Evolutionary conservation across 1,284 basidiomycete species (phyloP).

Genomic region (Stereum hirsutum): DNA sequence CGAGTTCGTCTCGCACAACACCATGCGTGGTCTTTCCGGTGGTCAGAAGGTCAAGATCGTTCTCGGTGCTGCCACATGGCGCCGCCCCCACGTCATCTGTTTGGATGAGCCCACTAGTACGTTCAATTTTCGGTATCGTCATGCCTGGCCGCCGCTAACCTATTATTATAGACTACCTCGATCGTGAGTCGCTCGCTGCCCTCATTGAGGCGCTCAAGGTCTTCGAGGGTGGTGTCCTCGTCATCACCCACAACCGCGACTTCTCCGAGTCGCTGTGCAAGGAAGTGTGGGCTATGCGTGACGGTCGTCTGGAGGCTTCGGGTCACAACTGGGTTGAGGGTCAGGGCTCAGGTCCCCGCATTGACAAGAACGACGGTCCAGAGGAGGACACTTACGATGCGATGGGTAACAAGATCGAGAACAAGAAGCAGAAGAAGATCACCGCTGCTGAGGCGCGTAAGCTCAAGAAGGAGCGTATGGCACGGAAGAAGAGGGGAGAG

Average conservation of each 20-base stretch:
- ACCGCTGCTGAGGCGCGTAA: conserved; percentile 78
- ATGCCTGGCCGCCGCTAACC: conserved; percentile 8
- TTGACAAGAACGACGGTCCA: conserved; percentile 83
- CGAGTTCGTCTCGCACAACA: conserved; percentile 96
- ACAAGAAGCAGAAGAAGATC: conserved; percentile 80
- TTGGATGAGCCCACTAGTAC: conserved; percentile 93
- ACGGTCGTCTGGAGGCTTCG: conserved; percentile 87
- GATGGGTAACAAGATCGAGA: conserved; percentile 92
- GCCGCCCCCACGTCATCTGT: conserved; percentile 95
- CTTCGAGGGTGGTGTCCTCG: conserved; percentile 94
- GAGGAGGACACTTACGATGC: conserved; percentile 90
- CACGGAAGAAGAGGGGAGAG: conserved; percentile 77
- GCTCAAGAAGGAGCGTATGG: conserved; percentile 94
- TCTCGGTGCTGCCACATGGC: conserved; percentile 97
- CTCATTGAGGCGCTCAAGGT: conserved; percentile 93
- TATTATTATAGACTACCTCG: conserved; percentile 72
- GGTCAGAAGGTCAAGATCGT: conserved; percentile 99
- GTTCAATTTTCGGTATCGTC: conserved; percentile 16
- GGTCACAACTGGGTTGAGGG: conserved; percentile 99
- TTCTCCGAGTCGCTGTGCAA: conserved; percentile 94
- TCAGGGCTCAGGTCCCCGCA: conserved; percentile 85
- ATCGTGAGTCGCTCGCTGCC: conserved; percentile 95
- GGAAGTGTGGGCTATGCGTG: conserved; percentile 92
- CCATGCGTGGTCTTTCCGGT: conserved; percentile 95
- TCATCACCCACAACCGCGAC: conserved; percentile 97